Percentiles rank a stretch among this genome's conserved stretches.
Evolutionary conservation across 176 grass and related monocot genomes (phyloP).

Genomic region (Oryza coarctata): DNA sequence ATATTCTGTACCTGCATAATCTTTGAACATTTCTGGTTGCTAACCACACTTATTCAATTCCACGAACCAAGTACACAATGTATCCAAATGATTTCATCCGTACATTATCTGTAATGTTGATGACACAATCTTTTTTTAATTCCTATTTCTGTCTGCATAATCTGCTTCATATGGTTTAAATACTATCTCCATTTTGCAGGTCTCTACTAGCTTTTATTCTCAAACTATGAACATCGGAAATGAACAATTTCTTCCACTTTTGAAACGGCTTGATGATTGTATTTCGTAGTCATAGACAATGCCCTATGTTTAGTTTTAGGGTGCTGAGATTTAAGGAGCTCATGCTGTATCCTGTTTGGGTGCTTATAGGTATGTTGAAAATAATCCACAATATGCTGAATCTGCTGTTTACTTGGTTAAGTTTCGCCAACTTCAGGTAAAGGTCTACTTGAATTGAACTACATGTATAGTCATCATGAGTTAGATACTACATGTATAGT

Average conservation of each 20-base stretch:
- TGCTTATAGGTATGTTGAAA: conserved; percentile 84
- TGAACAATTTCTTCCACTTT: conserved; percentile 79
- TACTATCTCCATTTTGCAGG: conserved; percentile 46
- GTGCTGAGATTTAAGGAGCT: conserved; percentile 11
- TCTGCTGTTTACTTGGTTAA: conserved; percentile 98
- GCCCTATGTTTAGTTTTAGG: conserved; percentile 19
- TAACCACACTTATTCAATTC: background rate
- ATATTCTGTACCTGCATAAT: background rate
- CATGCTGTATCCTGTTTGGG: conserved; percentile 22
- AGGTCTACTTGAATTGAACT: background rate
- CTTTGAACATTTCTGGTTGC: conserved; percentile 10
- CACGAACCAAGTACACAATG: background rate
- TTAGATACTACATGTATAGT: conserved; percentile 23
- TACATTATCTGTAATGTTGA: conserved; percentile 1
- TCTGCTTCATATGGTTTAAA: conserved; percentile 16
- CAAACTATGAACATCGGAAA: conserved; percentile 87
- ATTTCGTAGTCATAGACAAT: conserved; percentile 59
- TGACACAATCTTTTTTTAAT: conserved; percentile 13
- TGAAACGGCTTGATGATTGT: conserved; percentile 96
- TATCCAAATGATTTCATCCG: conserved; percentile 6
- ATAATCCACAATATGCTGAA: conserved; percentile 95
- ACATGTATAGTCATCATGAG: conserved; percentile 21
- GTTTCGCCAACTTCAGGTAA: conserved; percentile 92
- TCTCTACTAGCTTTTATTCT: conserved; percentile 87
- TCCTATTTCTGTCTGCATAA: conserved; percentile 7